These are phyloP conservation scores for Auriscalpium orientale DNA, from an alignment of 768 basidiomycete genomes.

Conservation along the genomic window DNA sequence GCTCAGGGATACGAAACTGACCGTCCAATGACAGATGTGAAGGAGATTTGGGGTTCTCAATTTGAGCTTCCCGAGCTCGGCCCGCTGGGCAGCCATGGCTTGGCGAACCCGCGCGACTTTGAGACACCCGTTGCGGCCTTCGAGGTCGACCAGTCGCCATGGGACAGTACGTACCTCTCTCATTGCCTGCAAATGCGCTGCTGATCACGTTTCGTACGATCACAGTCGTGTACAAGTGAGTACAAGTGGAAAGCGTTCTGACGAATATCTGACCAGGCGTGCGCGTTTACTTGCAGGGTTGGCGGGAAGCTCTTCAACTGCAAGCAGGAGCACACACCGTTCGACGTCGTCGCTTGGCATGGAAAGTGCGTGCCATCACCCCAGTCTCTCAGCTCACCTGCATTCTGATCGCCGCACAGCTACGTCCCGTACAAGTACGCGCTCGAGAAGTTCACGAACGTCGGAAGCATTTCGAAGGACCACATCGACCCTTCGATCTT, in stretches of 20 bases:
- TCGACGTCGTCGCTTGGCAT: conserved; percentile 68
- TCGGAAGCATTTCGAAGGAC: conserved; percentile 59
- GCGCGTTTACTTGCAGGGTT: conserved; percentile 36
- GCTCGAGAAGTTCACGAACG: conserved; percentile 53
- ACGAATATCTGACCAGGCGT: not conserved
- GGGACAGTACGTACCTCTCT: conserved; percentile 39
- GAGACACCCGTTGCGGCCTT: conserved; percentile 58
- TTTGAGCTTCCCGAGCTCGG: conserved; percentile 60
- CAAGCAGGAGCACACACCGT: conserved; percentile 56
- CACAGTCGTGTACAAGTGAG: conserved; percentile 43
- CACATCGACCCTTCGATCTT: conserved; percentile 67
- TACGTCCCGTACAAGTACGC: conserved; percentile 65
- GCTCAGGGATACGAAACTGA: not conserved
- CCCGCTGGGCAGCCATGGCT: conserved; percentile 55
- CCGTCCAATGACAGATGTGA: conserved; percentile 36
- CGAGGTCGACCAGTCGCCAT: conserved; percentile 53
- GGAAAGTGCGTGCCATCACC: conserved; percentile 41
- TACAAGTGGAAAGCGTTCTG: not conserved
- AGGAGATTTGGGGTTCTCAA: conserved; percentile 58
- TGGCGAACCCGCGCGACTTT: conserved; percentile 62
- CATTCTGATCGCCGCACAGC: conserved; percentile 20
- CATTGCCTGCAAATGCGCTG: not conserved
- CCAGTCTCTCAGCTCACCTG: not conserved
- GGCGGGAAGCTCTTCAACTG: conserved; percentile 47
- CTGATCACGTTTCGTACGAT: not conserved